Base-by-base conservation (phyloP, 1,284 basidiomycete genomes). In the Butyriboletus appendiculatus region DNA sequence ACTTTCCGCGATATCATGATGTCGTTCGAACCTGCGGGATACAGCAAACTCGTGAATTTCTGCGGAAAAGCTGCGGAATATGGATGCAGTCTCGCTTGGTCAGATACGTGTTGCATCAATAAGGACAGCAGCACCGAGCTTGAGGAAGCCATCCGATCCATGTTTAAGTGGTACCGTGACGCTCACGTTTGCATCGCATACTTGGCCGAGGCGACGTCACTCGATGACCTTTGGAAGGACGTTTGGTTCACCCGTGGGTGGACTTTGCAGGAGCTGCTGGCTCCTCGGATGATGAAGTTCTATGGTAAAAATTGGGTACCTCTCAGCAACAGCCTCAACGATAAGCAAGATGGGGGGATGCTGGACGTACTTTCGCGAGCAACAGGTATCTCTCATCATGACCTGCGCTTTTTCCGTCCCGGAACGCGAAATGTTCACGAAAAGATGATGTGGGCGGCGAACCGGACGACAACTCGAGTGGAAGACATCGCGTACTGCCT, bases 1-100 rank as follows among this genome's bases (percentile, higher is more conserved):
- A 87, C 63, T 79, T 88, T 67, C 78, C 85, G n/a, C 75, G 76
- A 39, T 74, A 55, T 67, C 44, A 42, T 61, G 45, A 68, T 63
- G 66, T 71, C 65, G 3, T 68, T 71, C 49, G 46, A 9, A 38
- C 69, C 65, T 1, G 54, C 62, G 3, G 68, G 66, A 35, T 70
- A 71, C 11, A 34, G 20, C 48, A 68, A 68, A 16, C 61, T 68
- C n/a, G 53, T 18, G 32, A 56, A 52, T 3, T 71, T 68, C 28
- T 72, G 66, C 43, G 40, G 20, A 1, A 68, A 60, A 32, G 66
- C 69, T 10, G 58, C 52, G 0, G 67, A 66, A 37, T 70, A 66
- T 33, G 66, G 34, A 2, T 68, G 68, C n/a, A 14, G 24, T 18
- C 59, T 69, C 6, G 66, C 69, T 20, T 68, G 69, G 66, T 71